These are phyloP conservation scores for Coemansia sp. DNA, from an alignment of 192 early-diverging fungal species.

Conservation along the genomic window DNA sequence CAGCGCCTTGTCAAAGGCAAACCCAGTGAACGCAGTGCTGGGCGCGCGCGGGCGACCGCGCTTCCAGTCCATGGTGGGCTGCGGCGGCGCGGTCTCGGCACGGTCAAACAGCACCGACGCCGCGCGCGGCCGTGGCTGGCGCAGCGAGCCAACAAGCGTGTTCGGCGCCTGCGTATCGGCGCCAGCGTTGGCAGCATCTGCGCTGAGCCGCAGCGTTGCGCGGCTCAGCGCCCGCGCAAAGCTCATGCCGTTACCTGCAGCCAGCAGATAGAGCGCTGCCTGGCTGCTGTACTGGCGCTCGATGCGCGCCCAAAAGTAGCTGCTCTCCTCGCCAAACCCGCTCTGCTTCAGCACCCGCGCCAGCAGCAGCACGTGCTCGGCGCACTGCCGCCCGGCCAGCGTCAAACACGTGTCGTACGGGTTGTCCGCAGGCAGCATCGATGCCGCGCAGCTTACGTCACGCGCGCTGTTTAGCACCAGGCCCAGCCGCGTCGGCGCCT, in stretches of 20 bases:
- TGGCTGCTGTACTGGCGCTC: slow-evolving; percentile 17
- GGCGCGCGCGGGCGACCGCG: not conserved
- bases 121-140: slow-evolving; percentile 9
- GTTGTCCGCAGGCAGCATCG: slow-evolving; percentile 15
- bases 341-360: slow-evolving; percentile 11
- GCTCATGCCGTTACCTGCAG: slow-evolving; percentile 9
- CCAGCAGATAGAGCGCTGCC: slow-evolving; percentile 21
- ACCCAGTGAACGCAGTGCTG: slow-evolving; percentile 25
- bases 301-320: slow-evolving; percentile 33
- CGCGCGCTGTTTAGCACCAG: slow-evolving; percentile 27
- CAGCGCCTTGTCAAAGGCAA: slow-evolving; percentile 36
- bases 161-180: not conserved
- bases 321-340: slow-evolving; percentile 32
- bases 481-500: slow-evolving; percentile 3
- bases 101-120: not conserved
- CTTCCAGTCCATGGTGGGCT: too few relatives aligned
- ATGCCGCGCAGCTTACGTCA: slow-evolving; percentile 10
- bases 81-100: not conserved
- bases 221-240: slow-evolving; percentile 20
- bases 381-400: slow-evolving; percentile 33
- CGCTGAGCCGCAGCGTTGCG: not conserved
- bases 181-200: not conserved
- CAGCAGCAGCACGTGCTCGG: slow-evolving; percentile 26
- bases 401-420: slow-evolving; percentile 30
- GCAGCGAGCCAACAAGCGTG: slow-evolving; percentile 13